Conservation (phyloP, 208 protist species). For the Phytomonas francai region DNA sequence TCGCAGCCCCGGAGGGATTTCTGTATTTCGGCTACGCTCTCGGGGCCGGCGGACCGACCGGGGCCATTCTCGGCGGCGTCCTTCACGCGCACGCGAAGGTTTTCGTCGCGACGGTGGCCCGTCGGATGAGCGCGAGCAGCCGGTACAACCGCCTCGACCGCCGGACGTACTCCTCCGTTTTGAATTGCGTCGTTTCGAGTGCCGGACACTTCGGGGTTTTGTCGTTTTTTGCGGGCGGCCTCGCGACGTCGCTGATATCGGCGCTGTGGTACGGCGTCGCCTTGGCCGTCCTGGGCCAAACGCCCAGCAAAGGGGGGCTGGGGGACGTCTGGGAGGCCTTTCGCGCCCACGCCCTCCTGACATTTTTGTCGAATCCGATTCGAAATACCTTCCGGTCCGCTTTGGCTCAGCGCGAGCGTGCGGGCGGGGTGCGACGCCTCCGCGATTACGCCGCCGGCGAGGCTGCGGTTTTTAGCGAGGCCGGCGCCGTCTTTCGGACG, state of each 20-base stretch:
- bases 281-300: conserved; percentile 51
- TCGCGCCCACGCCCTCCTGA: conserved; percentile 71
- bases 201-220: conserved; percentile 56
- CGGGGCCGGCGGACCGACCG: conserved; percentile 34
- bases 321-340: conserved; percentile 54
- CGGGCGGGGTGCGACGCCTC: conserved; percentile 56
- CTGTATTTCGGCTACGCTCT: conserved; percentile 73
- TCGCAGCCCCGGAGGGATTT: conserved; percentile 49
- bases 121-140: conserved; percentile 49
- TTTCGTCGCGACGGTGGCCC: conserved; percentile 52
- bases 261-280: conserved; percentile 66
- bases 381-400: conserved; percentile 80
- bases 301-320: conserved; percentile 12
- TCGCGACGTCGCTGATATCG: conserved; percentile 46
- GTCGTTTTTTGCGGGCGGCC: conserved; percentile 66
- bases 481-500: conserved; percentile 37
- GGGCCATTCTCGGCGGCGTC: conserved; percentile 49
- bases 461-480: conserved; percentile 63
- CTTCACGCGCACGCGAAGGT: conserved; percentile 53
- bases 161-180: conserved; percentile 36
- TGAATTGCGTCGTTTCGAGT: conserved; percentile 52
- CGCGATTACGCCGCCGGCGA: conserved; percentile 52
- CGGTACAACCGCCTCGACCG: conserved; percentile 40
- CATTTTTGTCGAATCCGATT: conserved; percentile 68
- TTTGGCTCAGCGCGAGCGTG: conserved; percentile 48